Evolutionary conservation across 768 basidiomycete species (phyloP), one percentile per base, ranked within the genome.

Genomic region (Pluteus cervinus): DNA sequence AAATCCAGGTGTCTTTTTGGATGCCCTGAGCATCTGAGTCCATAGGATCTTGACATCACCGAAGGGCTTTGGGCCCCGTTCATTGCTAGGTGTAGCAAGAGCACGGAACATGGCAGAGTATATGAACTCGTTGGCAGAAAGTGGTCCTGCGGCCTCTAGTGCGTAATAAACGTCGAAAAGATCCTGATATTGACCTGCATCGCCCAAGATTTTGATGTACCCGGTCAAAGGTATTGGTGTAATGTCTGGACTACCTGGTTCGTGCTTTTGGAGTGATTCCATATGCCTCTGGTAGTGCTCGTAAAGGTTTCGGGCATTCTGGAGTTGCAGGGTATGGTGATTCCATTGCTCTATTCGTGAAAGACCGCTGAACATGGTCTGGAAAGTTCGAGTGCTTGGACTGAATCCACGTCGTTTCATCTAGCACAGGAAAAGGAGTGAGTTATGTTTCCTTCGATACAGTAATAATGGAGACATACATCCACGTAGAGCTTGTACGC

Each of bases 321-420:
- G 58, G 36, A 87, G 70, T 48, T 86, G 84, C 49, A 79, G 78
- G 14, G 73, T 50, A 49, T 74, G 66, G 15, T 45, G 50, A 0
- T 60, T 44, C 84, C 86, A 89, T 46, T 79, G 57, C 11, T 77
- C 66, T 20, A 87, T 74, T 20, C 66, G 66, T 2, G 73, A 65
- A 29, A 82, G 66, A 5, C 84, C 86, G 29, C 57, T 68, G 55
- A 91, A 68, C 57, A 90, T 62, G 16, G 82, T 85, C 30, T 72
- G 67, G 47, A 73, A 90, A 2, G 88, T 88, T 40, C 76, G 61
- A 5, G 67, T 56, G 29, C 70, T 79, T 17, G 89, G 86, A 31
- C 68, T 68, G 52, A 87, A 81, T 1, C 85, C 84, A 29, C 89
- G 75, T 23, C 86, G 73, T 58, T 87, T 90, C 86, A 91, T 87